These are phyloP conservation scores for Fomitopsis palustris DNA, from an alignment of 1,284 basidiomycete genomes.

Conservation along the genomic window DNA sequence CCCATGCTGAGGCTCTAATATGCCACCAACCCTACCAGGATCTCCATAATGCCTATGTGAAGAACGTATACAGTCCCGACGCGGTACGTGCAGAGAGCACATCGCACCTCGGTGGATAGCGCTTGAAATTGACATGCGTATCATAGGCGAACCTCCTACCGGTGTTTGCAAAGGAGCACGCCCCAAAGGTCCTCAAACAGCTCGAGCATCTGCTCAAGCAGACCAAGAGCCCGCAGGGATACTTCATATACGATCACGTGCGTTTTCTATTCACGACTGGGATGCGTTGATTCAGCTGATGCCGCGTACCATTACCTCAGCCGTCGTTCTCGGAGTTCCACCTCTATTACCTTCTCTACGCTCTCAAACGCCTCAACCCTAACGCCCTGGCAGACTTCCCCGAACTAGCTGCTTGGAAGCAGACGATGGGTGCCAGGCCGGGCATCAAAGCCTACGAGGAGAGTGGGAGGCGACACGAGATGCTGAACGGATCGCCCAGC, in stretches of 20 bases:
- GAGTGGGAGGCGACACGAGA: neutral
- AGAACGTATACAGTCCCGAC: neutral
- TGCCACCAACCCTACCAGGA: neutral
- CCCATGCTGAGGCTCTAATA: neutral
- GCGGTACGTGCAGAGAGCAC: neutral
- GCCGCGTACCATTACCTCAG: neutral
- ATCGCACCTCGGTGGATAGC: too few species aligned
- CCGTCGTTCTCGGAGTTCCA: neutral
- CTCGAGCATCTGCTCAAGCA: neutral
- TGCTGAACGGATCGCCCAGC: neutral
- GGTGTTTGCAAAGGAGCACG: neutral
- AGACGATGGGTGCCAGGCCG: neutral
- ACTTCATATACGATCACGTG: neutral
- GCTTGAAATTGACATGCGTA: neutral
- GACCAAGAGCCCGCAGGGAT: neutral
- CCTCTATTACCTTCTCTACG: neutral
- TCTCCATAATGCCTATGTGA: neutral
- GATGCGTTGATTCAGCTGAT: neutral
- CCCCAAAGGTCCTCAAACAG: neutral
- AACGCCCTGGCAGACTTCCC: neutral
- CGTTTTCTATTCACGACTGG: neutral
- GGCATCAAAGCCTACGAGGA: neutral
- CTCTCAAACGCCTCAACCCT: neutral
- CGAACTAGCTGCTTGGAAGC: neutral
- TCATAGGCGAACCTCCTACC: neutral